phyloP scores from a whole-genome alignment of 2,329 filamentous ascomycete genomes.

The Madurella mycetomatis region DNA sequence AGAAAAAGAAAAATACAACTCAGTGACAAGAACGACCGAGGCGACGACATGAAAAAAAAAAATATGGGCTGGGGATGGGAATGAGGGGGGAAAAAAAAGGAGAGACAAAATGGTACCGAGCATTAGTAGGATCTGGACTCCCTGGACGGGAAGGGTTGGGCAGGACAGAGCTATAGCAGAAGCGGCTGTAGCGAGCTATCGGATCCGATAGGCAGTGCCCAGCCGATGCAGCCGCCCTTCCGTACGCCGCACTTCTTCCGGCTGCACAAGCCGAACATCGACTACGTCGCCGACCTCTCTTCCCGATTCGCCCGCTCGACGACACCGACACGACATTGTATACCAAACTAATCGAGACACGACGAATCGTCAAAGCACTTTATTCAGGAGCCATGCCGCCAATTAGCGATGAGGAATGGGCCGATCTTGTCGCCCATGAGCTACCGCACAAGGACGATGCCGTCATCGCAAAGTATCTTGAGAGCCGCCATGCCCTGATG shows the following conservation, averaged over 20 bases:
- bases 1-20: background rate
- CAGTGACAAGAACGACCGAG: background rate
- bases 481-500: slow-evolving; percentile 71
- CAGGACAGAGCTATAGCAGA: background rate
- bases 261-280: background rate
- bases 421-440: slow-evolving; percentile 51
- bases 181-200: background rate
- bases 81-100: too few relatives aligned
- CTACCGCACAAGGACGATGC: slow-evolving; percentile 60
- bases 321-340: background rate
- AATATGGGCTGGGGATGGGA: background rate
- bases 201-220: background rate
- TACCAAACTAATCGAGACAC: too few relatives aligned
- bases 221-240: background rate
- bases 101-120: background rate
- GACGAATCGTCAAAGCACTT: background rate
- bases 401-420: slow-evolving; percentile 56
- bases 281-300: background rate
- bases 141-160: background rate
- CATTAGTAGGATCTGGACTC: background rate
- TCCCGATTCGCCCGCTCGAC: background rate
- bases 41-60: background rate
- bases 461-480: slow-evolving; percentile 77
- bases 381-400: slow-evolving; percentile 22
- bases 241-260: background rate